phyloP scores from a whole-genome alignment of 1,284 basidiomycete genomes.

The Ganoderma resinaceum region DNA sequence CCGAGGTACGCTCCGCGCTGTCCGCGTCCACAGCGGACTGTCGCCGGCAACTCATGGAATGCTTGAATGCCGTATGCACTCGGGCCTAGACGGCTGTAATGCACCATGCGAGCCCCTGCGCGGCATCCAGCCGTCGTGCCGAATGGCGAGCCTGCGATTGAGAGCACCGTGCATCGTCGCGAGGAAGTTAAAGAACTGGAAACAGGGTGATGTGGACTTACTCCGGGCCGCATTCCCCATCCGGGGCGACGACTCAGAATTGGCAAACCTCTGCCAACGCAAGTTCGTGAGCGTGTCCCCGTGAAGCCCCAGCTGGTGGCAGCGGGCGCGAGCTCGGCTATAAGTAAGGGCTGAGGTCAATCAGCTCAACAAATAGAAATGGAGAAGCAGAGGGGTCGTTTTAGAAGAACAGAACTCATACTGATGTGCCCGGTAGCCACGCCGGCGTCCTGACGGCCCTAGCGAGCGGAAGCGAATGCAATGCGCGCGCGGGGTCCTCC shows the following conservation, averaged over 20 bases:
- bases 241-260: not conserved
- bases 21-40: not conserved
- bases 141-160: not conserved
- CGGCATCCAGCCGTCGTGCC: not conserved
- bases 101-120: not conserved
- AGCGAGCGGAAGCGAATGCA: not conserved
- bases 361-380: not conserved
- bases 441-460: not conserved
- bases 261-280: not conserved
- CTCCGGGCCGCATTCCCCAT: not conserved
- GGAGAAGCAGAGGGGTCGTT: not conserved
- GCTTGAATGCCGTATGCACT: not conserved
- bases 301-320: not conserved
- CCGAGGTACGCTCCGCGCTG: not conserved
- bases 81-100: not conserved
- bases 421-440: not conserved
- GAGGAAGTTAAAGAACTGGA: not conserved
- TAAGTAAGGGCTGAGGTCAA: not conserved
- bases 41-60: conserved; percentile 3
- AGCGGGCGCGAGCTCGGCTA: not conserved
- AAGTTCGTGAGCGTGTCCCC: not conserved
- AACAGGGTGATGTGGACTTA: not conserved
- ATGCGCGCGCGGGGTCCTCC: no score
- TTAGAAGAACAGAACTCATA: not conserved
- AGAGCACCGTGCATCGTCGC: not conserved